Evolutionary conservation across 129 eudicot genomes (phyloP).

Genomic region (Flaveria brownii): DNA sequence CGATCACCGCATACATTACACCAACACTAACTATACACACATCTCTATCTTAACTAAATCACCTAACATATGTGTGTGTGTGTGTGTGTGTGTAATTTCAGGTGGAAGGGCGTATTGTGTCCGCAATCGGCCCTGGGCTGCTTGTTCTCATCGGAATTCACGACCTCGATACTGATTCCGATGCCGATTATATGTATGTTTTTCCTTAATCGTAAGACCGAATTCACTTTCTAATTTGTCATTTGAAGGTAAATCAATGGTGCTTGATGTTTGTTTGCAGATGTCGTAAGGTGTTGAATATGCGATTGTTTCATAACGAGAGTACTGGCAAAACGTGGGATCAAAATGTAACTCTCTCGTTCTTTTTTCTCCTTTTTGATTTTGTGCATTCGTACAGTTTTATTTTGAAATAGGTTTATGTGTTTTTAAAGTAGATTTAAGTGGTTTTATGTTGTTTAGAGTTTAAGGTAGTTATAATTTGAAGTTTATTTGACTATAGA

Average conservation of each 20-base stretch:
- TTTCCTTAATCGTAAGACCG: too few relatives aligned
- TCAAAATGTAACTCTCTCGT: constrained; percentile 52
- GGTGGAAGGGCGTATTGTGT: constrained; percentile 86
- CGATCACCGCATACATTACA: background rate
- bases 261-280: constrained; percentile 36
- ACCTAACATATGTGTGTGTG: background rate
- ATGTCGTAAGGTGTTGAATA: constrained; percentile 92
- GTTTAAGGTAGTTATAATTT: background rate
- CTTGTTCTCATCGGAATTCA: constrained; percentile 90
- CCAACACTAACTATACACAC: background rate
- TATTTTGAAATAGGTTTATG: background rate
- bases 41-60: too few relatives aligned
- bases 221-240: background rate
- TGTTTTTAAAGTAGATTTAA: too few relatives aligned
- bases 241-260: background rate
- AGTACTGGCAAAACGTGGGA: constrained; percentile 80
- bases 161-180: constrained; percentile 67
- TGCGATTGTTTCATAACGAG: constrained; percentile 88
- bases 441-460: background rate
- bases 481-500: background rate
- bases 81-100: constrained; percentile 27
- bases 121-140: constrained; percentile 86
- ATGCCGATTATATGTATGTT: constrained; percentile 74
- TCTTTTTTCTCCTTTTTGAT: background rate
- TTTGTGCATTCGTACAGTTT: too few relatives aligned